These are phyloP conservation scores for Sinapis alba DNA, from an alignment of 441 rosid species.

Conservation along the genomic window DNA sequence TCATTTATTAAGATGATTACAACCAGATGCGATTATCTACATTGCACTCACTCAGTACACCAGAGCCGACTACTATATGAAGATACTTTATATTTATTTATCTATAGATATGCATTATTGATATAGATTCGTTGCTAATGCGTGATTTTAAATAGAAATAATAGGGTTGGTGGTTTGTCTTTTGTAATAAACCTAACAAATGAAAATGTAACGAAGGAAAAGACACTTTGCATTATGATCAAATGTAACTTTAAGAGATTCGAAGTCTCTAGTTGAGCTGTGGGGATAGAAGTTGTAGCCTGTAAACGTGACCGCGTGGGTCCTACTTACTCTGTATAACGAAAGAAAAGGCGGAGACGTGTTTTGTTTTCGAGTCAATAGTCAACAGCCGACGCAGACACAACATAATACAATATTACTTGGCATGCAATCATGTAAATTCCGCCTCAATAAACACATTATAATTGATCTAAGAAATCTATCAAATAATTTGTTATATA, in stretches of 20 bases:
- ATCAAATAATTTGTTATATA: conserved; percentile 1
- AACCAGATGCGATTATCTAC: not conserved
- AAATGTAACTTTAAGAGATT: conserved; percentile 35
- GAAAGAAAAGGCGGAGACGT: conserved; percentile 29
- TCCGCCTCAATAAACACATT: conserved; percentile 7
- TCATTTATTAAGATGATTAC: not conserved
- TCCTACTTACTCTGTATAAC: conserved; percentile 15
- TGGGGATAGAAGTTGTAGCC: conserved; percentile 34
- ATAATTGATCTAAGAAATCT: not conserved
- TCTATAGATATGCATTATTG: not conserved
- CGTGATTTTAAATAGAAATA: not conserved
- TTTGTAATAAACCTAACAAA: conserved; percentile 37
- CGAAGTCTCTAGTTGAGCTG: conserved; percentile 38
- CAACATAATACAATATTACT: conserved; percentile 6
- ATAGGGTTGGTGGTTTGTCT: conserved; percentile 29
- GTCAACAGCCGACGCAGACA: conserved; percentile 33
- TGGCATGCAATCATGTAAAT: conserved; percentile 7
- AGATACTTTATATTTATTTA: not conserved
- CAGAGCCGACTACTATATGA: not conserved
- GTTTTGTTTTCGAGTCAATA: conserved; percentile 29
- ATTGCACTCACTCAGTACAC: not conserved
- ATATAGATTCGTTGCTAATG: conserved; percentile 26
- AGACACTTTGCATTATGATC: conserved; percentile 39
- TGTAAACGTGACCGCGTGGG: conserved; percentile 24
- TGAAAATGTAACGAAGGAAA: conserved; percentile 33